Conservation (phyloP, 2,329 filamentous ascomycete species). For the Nothophoma quercina region DNA sequence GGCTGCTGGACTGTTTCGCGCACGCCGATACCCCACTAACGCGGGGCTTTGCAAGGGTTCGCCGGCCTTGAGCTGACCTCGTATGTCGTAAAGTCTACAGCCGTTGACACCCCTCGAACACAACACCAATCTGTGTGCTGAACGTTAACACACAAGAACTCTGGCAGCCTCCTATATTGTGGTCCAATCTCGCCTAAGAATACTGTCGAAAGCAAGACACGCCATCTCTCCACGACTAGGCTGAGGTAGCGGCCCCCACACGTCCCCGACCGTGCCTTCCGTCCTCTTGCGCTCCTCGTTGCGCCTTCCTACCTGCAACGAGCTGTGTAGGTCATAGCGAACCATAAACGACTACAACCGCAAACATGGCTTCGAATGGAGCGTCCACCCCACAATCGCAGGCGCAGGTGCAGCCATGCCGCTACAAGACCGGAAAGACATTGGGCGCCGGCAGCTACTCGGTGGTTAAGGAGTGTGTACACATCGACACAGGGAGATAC, state of each 20-base stretch:
- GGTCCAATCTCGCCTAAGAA: not conserved
- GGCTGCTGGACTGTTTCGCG: not conserved
- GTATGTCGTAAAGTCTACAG: not conserved
- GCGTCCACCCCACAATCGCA: conserved; percentile 43
- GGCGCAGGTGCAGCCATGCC: conserved; percentile 84
- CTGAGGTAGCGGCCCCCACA: conserved; percentile 20
- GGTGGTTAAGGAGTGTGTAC: conserved; percentile 98
- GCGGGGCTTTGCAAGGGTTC: conserved; percentile 2
- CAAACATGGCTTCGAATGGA: conserved; percentile 42
- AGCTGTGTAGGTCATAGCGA: not conserved
- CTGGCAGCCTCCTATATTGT: too few species aligned
- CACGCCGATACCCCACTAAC: conserved; percentile 4
- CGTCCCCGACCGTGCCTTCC: conserved; percentile 1
- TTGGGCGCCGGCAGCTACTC: conserved; percentile 96
- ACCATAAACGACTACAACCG: not conserved
- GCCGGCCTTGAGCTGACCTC: conserved; percentile 8
- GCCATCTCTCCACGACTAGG: conserved; percentile 7
- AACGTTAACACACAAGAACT: not conserved
- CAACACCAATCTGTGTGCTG: not conserved
- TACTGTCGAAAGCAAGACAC: not conserved
- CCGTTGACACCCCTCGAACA: not conserved
- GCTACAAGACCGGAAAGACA: conserved; percentile 99
- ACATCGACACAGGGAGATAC: conserved; percentile 96
- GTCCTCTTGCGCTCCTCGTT: not conserved
- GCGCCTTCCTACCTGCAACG: not conserved